Base-by-base conservation (phyloP, 768 basidiomycete genomes). In the Rhizopogon vinicolor region DNA sequence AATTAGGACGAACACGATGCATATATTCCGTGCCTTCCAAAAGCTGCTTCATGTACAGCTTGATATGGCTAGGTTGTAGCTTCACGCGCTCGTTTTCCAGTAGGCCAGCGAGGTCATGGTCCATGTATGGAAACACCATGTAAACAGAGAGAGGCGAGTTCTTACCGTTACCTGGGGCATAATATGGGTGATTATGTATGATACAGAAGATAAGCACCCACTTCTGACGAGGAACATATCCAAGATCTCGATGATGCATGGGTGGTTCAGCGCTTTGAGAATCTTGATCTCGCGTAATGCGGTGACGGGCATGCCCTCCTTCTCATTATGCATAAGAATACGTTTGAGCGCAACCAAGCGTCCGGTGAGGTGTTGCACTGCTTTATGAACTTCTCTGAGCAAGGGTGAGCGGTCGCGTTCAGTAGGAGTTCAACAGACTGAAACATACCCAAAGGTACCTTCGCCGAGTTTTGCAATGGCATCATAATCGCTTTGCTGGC, bases 51-150 rank as follows among this genome's bases (percentile, higher is more conserved):
- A 96, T 91, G 70, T 98, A 96, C 29, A 96, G 75, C 74, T 98
- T 99, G 72, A 98, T 94, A 58, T 93, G 85, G 62, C 87, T 87
- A 7, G 87, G 84, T 49, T 82, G 81, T 3, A 96, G 75, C 62
- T 87, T 87, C 56, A 94, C 94, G 28, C 89, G 82, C 57, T 91
- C 87, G 65, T 98, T 98, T 70, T 95, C 92, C 57, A 99, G 74
- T 40, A 98, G 70, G 3, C 97, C 97, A 2, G 96, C 93, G 10
- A 99, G 83, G 72, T 99, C 97, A 64, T 99, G 96, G 64, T 98
- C 97, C 97, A 98, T 98, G 73, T 98, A 99, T 0, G 97, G 97
- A 65, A 98, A 99, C 41, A 98, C 96, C 93, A 98, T 97, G 72
- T 91, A 97, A 13, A 98, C 91, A 4, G 91, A 91, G 52, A 92